These are phyloP conservation scores for Lecanosticta acicola DNA, from an alignment of 2,329 filamentous ascomycete genomes.

Conservation along the genomic window DNA sequence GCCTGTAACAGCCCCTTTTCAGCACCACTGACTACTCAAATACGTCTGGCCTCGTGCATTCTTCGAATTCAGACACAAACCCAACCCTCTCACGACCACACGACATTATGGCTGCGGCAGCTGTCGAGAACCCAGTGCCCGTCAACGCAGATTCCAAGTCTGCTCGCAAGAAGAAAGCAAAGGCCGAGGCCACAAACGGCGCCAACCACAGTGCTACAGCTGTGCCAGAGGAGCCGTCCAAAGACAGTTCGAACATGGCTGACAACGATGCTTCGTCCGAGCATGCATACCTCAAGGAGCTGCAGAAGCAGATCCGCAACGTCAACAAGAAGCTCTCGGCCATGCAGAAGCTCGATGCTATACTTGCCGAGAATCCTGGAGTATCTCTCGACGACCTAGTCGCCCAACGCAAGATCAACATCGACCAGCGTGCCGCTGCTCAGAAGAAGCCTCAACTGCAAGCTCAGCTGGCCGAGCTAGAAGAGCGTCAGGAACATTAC, in stretches of 20 bases:
- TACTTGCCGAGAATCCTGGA: slow-evolving; percentile 63
- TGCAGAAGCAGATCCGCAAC: slow-evolving; percentile 91
- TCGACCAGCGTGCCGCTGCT: slow-evolving; percentile 71
- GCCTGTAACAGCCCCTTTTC: too few relatives aligned
- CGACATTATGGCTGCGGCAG: slow-evolving; percentile 56
- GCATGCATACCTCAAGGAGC: slow-evolving; percentile 75
- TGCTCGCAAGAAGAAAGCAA: slow-evolving; percentile 44
- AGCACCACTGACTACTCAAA: too few relatives aligned
- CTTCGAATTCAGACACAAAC: not conserved
- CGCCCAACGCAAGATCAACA: slow-evolving; percentile 65
- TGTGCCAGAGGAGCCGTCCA: slow-evolving; percentile 17
- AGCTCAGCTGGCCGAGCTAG: slow-evolving; percentile 61
- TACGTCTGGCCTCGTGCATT: not conserved
- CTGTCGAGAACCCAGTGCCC: slow-evolving; percentile 48
- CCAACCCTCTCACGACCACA: not conserved
- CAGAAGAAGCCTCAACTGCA: slow-evolving; percentile 70
- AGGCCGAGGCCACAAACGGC: slow-evolving; percentile 35
- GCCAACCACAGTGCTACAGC: slow-evolving; percentile 10
- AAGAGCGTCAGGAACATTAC: slow-evolving; percentile 69
- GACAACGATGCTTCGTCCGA: slow-evolving; percentile 56
- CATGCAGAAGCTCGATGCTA: slow-evolving; percentile 64
- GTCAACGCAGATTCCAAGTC: slow-evolving; percentile 42
- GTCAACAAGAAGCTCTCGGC: slow-evolving; percentile 87
- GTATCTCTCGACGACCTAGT: slow-evolving; percentile 71
- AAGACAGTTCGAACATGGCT: slow-evolving; percentile 24